A percentile compares a stretch with the other conserved stretches of the same genome.
phyloP scores from a whole-genome alignment of 345 rosid species.

The Melaleuca alternifolia region DNA sequence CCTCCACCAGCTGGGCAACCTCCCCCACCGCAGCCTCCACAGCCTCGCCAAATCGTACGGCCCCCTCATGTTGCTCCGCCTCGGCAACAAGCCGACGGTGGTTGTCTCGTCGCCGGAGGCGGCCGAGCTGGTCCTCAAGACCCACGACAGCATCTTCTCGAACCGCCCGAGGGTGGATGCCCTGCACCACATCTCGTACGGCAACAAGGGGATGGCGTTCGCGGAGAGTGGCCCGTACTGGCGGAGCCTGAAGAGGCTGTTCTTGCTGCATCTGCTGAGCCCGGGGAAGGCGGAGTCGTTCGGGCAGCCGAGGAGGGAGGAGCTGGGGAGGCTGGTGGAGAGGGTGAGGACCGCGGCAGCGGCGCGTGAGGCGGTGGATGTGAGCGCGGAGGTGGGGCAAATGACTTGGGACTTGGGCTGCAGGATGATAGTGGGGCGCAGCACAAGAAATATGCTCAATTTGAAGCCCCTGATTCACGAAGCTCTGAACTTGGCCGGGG shows the following conservation, averaged over 20 bases:
- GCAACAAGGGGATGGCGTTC: constrained; percentile 10
- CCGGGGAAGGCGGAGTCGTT: constrained; percentile 6
- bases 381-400: not conserved
- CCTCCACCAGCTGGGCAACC: not conserved
- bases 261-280: constrained; percentile 8
- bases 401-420: not conserved
- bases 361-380: not conserved
- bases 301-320: constrained; percentile 1
- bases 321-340: not conserved
- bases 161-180: constrained; percentile 13
- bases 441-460: not conserved
- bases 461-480: not conserved
- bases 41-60: constrained; percentile 11
- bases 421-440: not conserved
- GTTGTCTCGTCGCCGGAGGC: constrained; percentile 33
- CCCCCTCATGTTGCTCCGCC: constrained; percentile 29
- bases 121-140: constrained; percentile 26
- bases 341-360: not conserved
- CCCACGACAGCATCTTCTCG: constrained; percentile 21
- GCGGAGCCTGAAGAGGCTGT: constrained; percentile 13
- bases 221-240: constrained; percentile 13
- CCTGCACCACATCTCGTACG: not conserved
- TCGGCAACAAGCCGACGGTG: constrained; percentile 25
- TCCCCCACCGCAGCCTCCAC: not conserved
- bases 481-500: not conserved